Evolutionary conservation across 2,329 filamentous ascomycete genomes (phyloP), one percentile per base, ranked within the genome.

Genomic region (Fusarium acutatum): DNA sequence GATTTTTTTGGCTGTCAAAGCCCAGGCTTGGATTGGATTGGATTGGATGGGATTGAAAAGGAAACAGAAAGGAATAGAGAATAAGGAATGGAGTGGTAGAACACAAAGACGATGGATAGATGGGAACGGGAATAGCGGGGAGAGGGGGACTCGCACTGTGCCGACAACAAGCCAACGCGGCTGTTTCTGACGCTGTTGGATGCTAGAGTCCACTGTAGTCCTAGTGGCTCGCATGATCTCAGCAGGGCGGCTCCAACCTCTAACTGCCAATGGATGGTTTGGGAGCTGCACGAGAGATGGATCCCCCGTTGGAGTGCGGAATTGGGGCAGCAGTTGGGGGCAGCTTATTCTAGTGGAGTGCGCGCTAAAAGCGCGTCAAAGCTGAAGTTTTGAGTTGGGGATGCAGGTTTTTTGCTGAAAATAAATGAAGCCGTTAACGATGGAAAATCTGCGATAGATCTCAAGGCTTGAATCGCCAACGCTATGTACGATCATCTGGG

Each of bases 101-200:
- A 77, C 38, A 73, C 65, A 74, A 77, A 73, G 70, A 75, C 71
- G 59, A 60, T 43, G 62, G 63, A 72, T 75, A 67, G 74, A 77
- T 71, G 74, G 74, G 75, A 76, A 78, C 76, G 74, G 75, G 74
- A 76, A 77, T 77, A 76, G 72, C 60, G 69, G 60, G 37, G 26
- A 20, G n/a, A 52, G 2, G 20, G 18, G 7, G 32, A 3, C 54
- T 60, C 76, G 64, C 76, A 78, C 76, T 78, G 76, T 78, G 61
- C 58, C 57, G 15, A 30, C 40, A 58, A 34, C 37, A 41, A 43
- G 49, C 26, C 37, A 35, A 60, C 62, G 69, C 62, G 63, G 62
- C 60, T 72, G 60, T 65, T 72, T 69, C 65, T 67, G 70, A 32
- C 46, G 71, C 58, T 67, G 57, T 64, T 67, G 64, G 59, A 59